phyloP scores from a whole-genome alignment of 768 basidiomycete species.

The Tylopilus balloui region DNA sequence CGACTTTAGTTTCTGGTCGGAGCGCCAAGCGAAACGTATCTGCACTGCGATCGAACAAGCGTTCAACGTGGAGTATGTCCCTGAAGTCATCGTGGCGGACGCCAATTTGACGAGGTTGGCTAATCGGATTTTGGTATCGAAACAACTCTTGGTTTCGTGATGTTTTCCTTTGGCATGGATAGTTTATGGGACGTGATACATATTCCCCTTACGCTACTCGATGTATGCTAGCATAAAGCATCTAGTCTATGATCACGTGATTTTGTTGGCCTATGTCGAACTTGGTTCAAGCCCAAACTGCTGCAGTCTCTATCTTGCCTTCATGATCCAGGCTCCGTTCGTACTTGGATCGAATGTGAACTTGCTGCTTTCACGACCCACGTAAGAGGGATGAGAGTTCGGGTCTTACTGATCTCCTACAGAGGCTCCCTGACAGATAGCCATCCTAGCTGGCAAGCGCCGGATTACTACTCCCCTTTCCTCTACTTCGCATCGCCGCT shows the following conservation, averaged over 20 bases:
- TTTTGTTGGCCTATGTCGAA: background rate
- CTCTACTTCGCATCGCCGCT: too few species aligned
- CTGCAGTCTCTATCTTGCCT: too few species aligned
- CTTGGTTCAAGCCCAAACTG: background rate
- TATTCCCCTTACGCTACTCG: too few species aligned
- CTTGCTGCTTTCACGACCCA: too few species aligned
- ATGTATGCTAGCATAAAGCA: too few species aligned
- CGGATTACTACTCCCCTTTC: too few species aligned
- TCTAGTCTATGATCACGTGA: background rate
- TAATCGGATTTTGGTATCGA: slow-evolving; percentile 77
- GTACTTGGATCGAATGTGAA: too few species aligned
- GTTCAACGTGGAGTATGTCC: slow-evolving; percentile 84
- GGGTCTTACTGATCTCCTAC: too few species aligned
- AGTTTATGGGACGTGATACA: background rate
- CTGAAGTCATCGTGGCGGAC: slow-evolving; percentile 89
- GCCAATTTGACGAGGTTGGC: slow-evolving; percentile 87
- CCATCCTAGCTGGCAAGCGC: too few species aligned
- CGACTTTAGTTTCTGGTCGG: slow-evolving; percentile 93
- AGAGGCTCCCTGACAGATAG: too few species aligned
- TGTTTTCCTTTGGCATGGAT: slow-evolving; percentile 1
- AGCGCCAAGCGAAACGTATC: slow-evolving; percentile 86
- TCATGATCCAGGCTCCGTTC: too few species aligned
- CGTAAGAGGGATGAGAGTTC: too few species aligned
- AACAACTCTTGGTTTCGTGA: slow-evolving; percentile 44
- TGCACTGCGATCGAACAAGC: slow-evolving; percentile 71